A percentile compares a stretch with the other conserved stretches of the same genome.
phyloP scores from a whole-genome alignment of 805 yeast species.

The Hanseniaspora meyeri region DNA sequence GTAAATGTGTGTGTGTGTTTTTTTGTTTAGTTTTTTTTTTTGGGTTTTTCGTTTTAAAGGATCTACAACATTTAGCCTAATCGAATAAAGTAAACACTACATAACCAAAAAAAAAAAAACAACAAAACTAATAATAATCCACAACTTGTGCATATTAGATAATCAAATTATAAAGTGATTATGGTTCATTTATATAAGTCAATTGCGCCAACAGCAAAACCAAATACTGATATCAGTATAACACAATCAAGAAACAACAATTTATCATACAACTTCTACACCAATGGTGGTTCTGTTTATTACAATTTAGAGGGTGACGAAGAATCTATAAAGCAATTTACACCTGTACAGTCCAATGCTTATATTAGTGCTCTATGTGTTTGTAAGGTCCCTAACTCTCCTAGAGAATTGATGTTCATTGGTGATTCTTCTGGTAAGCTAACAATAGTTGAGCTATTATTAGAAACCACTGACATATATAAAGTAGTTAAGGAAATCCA shows the following conservation, averaged over 20 bases:
- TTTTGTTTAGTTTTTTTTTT: not conserved
- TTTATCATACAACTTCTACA: slow-evolving; percentile 1
- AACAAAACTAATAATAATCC: not conserved
- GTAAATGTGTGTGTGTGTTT: not conserved
- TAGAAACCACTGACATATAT: not conserved
- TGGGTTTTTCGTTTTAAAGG: not conserved
- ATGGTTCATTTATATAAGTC: not conserved
- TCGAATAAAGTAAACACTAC: not conserved
- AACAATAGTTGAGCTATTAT: slow-evolving; percentile 5
- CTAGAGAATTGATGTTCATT: slow-evolving; percentile 3
- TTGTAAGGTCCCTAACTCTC: slow-evolving; percentile 1
- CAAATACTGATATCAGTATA: slow-evolving; percentile 4
- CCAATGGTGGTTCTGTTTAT: slow-evolving; percentile 6
- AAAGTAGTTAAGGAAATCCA: slow-evolving; percentile 9
- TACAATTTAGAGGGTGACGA: not conserved
- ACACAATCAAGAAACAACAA: slow-evolving; percentile 10
- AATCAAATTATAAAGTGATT: not conserved
- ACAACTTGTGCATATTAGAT: not conserved
- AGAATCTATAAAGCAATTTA: not conserved
- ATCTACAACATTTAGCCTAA: not conserved
- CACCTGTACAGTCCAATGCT: slow-evolving; percentile 9
- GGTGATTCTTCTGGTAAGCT: slow-evolving; percentile 10
- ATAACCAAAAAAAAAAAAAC: not conserved
- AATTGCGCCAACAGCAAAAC: slow-evolving; percentile 4
- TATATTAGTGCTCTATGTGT: not conserved